A percentile compares a stretch with the other conserved stretches of the same genome.
Conservation (phyloP, 148 eudicot species). For the Silene uniflora region DNA sequence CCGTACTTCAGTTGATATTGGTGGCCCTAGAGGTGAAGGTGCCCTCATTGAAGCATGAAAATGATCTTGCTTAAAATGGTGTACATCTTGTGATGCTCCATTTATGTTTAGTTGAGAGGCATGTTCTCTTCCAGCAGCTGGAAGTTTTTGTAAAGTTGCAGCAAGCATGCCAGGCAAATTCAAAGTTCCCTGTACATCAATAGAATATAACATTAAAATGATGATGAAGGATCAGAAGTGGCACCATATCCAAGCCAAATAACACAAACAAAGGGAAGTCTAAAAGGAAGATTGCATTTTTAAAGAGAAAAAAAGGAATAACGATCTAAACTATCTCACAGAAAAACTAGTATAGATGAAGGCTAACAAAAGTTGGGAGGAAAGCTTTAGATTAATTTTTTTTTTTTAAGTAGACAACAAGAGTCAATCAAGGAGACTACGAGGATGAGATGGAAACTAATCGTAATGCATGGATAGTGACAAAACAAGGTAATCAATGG, state of each 20-base stretch:
- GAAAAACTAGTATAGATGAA: not conserved
- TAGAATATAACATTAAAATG: not conserved
- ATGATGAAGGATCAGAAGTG: not conserved
- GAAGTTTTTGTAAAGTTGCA: slow-evolving; percentile 14
- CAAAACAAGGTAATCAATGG: slow-evolving; percentile 3
- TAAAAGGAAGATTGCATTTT: not conserved
- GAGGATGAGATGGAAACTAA: not conserved
- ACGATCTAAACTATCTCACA: not conserved
- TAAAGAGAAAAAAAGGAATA: not conserved
- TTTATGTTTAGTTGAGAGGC: slow-evolving; percentile 30
- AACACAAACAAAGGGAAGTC: not conserved
- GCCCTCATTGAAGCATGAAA: slow-evolving; percentile 34
- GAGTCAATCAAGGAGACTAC: not conserved
- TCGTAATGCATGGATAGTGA: not conserved
- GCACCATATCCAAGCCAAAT: not conserved
- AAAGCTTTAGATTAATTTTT: not conserved
- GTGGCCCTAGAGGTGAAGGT: slow-evolving; percentile 32
- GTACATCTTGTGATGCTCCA: slow-evolving; percentile 40
- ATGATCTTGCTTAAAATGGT: slow-evolving; percentile 33
- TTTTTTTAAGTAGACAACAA: not conserved
- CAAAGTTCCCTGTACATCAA: slow-evolving; percentile 53
- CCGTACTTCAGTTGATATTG: slow-evolving; percentile 38
- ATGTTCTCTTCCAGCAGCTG: slow-evolving; percentile 24
- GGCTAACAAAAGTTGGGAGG: not conserved
- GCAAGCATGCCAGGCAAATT: slow-evolving; percentile 33